These are phyloP conservation scores for Collybiopsis luxurians DNA, from an alignment of 768 basidiomycete genomes.

Conservation along the genomic window DNA sequence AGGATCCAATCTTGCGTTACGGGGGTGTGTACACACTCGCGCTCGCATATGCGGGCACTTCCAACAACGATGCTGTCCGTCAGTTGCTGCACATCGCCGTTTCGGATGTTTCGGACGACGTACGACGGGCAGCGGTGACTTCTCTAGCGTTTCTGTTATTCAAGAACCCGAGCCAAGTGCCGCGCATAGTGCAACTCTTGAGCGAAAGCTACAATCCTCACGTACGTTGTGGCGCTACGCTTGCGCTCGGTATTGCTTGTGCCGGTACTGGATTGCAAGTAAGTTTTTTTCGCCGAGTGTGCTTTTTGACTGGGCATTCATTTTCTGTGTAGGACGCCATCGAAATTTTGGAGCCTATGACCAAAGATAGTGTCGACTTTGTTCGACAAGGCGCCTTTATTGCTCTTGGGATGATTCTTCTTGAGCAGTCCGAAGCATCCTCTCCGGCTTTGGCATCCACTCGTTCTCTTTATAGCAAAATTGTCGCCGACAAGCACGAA, in stretches of 20 bases:
- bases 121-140: slow-evolving; percentile 94
- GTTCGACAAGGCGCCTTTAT: slow-evolving; percentile 97
- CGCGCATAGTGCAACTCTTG: slow-evolving; percentile 92
- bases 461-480: slow-evolving; percentile 84
- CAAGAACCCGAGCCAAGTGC: slow-evolving; percentile 95
- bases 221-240: slow-evolving; percentile 93
- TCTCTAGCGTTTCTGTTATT: slow-evolving; percentile 94
- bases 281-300: slow-evolving; percentile 16
- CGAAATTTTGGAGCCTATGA: slow-evolving; percentile 96
- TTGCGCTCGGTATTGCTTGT: slow-evolving; percentile 95
- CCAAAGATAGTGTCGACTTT: slow-evolving; percentile 96
- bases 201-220: slow-evolving; percentile 99
- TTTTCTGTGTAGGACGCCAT: slow-evolving; percentile 74
- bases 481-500: slow-evolving; percentile 95
- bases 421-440: slow-evolving; percentile 92
- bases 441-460: slow-evolving; percentile 78
- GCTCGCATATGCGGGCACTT: slow-evolving; percentile 93
- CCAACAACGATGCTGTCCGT: slow-evolving; percentile 91
- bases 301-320: background rate
- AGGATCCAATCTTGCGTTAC: slow-evolving; percentile 97
- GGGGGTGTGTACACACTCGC: slow-evolving; percentile 97
- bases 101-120: slow-evolving; percentile 97
- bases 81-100: slow-evolving; percentile 94
- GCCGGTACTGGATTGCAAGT: slow-evolving; percentile 96
- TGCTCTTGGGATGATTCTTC: slow-evolving; percentile 93